phyloP scores from a whole-genome alignment of 306 rosid genomes.

The Heteromeles arbutifolia region DNA sequence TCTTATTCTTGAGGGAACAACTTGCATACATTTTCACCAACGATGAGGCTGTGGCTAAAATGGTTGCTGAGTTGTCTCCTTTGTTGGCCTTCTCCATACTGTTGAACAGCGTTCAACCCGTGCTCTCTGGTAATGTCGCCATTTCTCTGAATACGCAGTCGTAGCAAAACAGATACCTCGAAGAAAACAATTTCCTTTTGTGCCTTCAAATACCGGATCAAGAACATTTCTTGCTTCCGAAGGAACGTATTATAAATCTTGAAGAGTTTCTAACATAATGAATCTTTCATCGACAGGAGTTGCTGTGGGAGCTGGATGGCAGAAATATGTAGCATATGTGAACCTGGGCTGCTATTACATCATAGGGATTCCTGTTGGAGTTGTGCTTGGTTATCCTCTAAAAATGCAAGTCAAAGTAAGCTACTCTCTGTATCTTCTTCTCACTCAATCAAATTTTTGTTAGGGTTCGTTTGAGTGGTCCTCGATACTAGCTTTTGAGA shows the following conservation, averaged over 20 bases:
- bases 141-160: background rate
- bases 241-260: background rate
- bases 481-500: background rate
- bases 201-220: background rate
- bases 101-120: conserved; percentile 55
- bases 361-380: conserved; percentile 46
- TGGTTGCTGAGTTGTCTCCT: conserved; percentile 43
- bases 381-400: conserved; percentile 28
- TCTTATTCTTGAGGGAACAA: conserved; percentile 30
- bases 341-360: conserved; percentile 52
- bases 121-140: conserved; percentile 40
- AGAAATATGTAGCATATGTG: conserved; percentile 47
- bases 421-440: background rate
- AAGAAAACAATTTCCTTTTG: background rate
- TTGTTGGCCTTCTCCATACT: conserved; percentile 46
- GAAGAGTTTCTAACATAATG: background rate
- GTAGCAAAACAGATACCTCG: background rate
- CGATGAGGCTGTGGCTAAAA: conserved; percentile 31
- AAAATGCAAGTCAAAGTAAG: conserved; percentile 36
- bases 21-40: conserved; percentile 48
- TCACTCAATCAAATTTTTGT: background rate
- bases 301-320: conserved; percentile 62
- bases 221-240: background rate
- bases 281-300: conserved; percentile 28
- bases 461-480: too few species aligned